Evolutionary conservation across 1,284 basidiomycete genomes (phyloP).

Genomic region (Sanghuangporus weigelae): DNA sequence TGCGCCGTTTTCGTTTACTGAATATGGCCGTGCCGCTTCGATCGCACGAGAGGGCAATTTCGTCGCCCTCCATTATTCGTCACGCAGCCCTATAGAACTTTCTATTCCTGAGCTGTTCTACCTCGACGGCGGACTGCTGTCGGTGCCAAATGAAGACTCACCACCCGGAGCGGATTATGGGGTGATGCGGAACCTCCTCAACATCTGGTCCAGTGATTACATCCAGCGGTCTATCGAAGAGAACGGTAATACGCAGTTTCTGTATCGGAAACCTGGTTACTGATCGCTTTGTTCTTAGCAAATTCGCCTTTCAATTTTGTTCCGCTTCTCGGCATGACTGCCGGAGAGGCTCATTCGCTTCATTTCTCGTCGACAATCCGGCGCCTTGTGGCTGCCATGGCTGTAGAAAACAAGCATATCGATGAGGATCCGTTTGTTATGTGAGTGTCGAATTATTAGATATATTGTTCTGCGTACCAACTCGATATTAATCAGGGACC

Average conservation of each 20-base stretch:
- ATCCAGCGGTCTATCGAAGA: conserved; percentile 69
- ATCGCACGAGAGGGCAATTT: conserved; percentile 84
- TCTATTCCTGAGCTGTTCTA: conserved; percentile 76
- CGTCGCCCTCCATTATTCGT: conserved; percentile 80
- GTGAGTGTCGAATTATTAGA: conserved; percentile 32
- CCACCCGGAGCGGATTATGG: conserved; percentile 53
- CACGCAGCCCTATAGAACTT: conserved; percentile 82
- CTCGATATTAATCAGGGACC: conserved; percentile 40
- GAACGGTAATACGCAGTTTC: conserved; percentile 38
- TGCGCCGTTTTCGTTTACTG: conserved; percentile 86
- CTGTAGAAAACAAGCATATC: conserved; percentile 38
- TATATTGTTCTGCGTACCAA: conserved; percentile 18
- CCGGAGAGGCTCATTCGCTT: conserved; percentile 59
- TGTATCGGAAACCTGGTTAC: not conserved
- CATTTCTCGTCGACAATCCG: conserved; percentile 55
- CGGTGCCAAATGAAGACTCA: conserved; percentile 59
- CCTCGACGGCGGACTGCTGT: conserved; percentile 71
- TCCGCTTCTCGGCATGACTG: conserved; percentile 57
- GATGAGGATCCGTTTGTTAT: conserved; percentile 42
- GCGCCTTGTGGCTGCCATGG: conserved; percentile 42
- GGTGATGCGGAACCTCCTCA: conserved; percentile 71
- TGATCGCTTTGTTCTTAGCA: conserved; percentile 23
- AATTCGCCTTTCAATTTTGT: conserved; percentile 72
- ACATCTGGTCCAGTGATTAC: conserved; percentile 88
- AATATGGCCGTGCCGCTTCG: conserved; percentile 79